Evolutionary conservation across 1,284 basidiomycete species (phyloP).

Genomic region (Puccinia novopanici): DNA sequence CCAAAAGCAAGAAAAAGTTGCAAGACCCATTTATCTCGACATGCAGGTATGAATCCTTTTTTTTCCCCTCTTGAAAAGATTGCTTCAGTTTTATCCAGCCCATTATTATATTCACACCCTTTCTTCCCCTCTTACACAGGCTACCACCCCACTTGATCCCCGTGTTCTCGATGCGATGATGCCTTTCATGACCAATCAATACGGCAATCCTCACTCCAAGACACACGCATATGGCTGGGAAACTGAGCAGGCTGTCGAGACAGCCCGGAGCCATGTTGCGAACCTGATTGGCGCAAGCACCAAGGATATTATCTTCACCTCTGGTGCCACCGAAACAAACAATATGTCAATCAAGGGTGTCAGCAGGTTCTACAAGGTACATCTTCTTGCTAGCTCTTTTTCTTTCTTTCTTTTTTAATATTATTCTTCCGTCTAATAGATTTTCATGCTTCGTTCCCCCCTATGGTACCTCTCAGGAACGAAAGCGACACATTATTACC

Average conservation of each 20-base stretch:
- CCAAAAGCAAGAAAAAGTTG: conserved; percentile 51
- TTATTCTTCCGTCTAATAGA: no score
- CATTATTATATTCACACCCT: not conserved
- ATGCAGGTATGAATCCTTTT: conserved; percentile 70
- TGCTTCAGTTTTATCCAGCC: no score
- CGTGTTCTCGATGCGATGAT: conserved; percentile 97
- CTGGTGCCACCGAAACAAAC: conserved; percentile 96
- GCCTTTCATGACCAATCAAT: conserved; percentile 92
- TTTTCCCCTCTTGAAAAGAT: not conserved
- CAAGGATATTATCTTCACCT: conserved; percentile 97
- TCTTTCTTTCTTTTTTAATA: not conserved
- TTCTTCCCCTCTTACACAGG: conserved; percentile 65
- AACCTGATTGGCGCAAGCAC: conserved; percentile 87
- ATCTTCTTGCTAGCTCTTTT: conserved; percentile 72
- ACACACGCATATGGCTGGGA: conserved; percentile 99
- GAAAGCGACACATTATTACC: conserved; percentile 63
- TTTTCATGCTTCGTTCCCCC: no score
- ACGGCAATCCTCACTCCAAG: conserved; percentile 95
- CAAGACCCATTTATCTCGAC: conserved; percentile 87
- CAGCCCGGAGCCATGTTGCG: conserved; percentile 86
- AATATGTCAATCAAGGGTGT: conserved; percentile 98
- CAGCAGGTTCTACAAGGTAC: conserved; percentile 81
- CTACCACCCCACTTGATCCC: conserved; percentile 96
- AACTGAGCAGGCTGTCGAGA: conserved; percentile 89
- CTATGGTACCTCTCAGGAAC: not conserved